Base-by-base conservation (phyloP, 2,329 filamentous ascomycete species). In the Colletotrichum sidae region DNA sequence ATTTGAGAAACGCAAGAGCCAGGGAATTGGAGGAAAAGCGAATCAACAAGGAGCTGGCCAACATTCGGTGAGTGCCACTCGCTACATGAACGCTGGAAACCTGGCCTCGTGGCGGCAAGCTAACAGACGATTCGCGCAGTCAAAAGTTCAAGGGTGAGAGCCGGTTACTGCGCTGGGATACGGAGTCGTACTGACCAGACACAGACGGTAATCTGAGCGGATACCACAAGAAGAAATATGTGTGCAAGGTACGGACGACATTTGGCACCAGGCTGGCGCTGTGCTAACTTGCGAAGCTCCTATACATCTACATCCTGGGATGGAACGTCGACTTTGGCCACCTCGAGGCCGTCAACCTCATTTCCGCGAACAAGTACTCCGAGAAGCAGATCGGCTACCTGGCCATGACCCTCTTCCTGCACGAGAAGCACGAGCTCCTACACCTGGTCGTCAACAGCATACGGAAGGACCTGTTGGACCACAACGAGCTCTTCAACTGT, bases 191-290 rank as follows among this genome's bases (percentile, higher is more conserved):
- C 74, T 78, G 74, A 69, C 78, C 50, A 46, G 52, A n/a, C 60
- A 65, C 68, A 89, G 92, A 96, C 78, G 94, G 94, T 69, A 96
- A 87, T 75, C 83, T 99, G 64, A 97, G 91, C 76, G 96, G 96
- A 70, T 99, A 99, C 77, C 94, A 97, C 84, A 97, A 96, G 85
- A 99, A 99, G 87, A 99, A 99, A 92, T 99, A 99, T 77, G 96
- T 99, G 71, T 99, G 96, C 92, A 99, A 99, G 84, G 87, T 89
- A 81, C 60, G 76, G 12, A 17, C 51, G 25, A 56, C 6, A n/a
- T 17, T 9, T 37, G 15, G 34, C 17, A 61, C 34, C 55, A 55
- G 64, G 60, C 38, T 25, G 50, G 38, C n/a, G 9, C 42, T 50
- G 49, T 42, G 68, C 72, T 76, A 70, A 77, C 62, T n/a, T n/a